Conservation (phyloP, 2,329 filamentous ascomycete species). For the Botrytis medusae region DNA sequence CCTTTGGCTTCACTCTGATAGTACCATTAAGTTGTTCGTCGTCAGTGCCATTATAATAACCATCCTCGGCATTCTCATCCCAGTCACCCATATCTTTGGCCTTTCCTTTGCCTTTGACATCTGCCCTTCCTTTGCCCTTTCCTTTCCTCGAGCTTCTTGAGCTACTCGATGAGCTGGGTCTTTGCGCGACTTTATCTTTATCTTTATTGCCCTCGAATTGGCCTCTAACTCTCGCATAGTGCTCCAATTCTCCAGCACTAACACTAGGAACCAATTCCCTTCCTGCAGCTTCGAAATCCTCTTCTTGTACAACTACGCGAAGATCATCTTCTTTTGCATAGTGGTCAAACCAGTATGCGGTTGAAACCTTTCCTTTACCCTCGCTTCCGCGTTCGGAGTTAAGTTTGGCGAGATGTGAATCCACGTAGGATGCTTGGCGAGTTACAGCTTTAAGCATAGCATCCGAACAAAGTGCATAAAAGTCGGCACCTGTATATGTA, state of each 20-base stretch:
- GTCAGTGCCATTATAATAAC: constrained; percentile 25
- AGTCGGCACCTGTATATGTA: constrained; percentile 95
- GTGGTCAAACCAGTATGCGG: constrained; percentile 96
- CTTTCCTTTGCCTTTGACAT: constrained; percentile 37
- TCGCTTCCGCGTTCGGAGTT: constrained; percentile 48
- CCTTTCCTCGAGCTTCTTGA: constrained; percentile 29
- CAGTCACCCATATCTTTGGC: constrained; percentile 42
- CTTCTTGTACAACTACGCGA: constrained; percentile 82
- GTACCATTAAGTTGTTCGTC: constrained; percentile 19
- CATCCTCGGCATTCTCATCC: constrained; percentile 39
- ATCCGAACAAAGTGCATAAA: constrained; percentile 95
- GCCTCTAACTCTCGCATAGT: constrained; percentile 82
- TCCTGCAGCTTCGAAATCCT: constrained; percentile 81
- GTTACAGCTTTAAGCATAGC: constrained; percentile 99
- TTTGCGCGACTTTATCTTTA: constrained; percentile 32
- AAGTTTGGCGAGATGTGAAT: constrained; percentile 74
- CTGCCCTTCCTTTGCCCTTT: constrained; percentile 28
- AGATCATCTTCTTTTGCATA: constrained; percentile 79
- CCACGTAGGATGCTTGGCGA: constrained; percentile 78
- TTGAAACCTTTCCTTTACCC: constrained; percentile 55
- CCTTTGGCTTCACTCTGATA: constrained; percentile 39
- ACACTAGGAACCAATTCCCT: constrained; percentile 89
- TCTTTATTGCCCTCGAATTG: constrained; percentile 70
- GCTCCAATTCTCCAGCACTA: constrained; percentile 84
- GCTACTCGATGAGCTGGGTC: constrained; percentile 11